phyloP scores from a whole-genome alignment of 1,284 basidiomycete species.

The Cryptococcus maquisensis region DNA sequence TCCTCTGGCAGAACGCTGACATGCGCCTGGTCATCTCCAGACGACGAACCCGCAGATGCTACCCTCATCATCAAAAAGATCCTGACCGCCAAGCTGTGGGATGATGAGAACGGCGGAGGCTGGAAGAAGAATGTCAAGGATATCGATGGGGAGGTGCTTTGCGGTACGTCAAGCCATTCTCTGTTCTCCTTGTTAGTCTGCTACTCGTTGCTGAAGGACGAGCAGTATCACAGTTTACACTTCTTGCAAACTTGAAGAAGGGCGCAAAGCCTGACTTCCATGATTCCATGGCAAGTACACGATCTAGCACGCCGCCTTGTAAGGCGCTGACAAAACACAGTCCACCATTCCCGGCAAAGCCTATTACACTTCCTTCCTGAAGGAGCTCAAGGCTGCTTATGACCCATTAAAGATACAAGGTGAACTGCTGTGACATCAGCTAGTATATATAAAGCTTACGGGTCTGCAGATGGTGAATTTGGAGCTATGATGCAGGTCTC shows the following conservation, averaged over 20 bases:
- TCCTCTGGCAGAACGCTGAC: not conserved
- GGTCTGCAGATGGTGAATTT: constrained; percentile 69
- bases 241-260: constrained; percentile 80
- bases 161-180: constrained; percentile 50
- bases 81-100: constrained; percentile 67
- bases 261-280: constrained; percentile 83
- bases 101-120: constrained; percentile 49
- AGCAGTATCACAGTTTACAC: constrained; percentile 65
- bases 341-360: constrained; percentile 61
- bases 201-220: not conserved
- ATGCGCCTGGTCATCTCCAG: constrained; percentile 48
- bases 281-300: constrained; percentile 72
- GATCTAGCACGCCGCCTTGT: not conserved
- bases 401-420: constrained; percentile 72
- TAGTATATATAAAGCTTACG: not conserved
- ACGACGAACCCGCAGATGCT: constrained; percentile 71
- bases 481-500: constrained; percentile 90
- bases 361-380: constrained; percentile 68
- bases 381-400: constrained; percentile 62
- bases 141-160: constrained; percentile 76
- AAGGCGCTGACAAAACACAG: constrained; percentile 48
- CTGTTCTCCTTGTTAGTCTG: not conserved
- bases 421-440: constrained; percentile 30
- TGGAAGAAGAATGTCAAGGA: constrained; percentile 83
- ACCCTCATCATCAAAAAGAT: constrained; percentile 72